A percentile compares a stretch with the other conserved stretches of the same genome.
Conservation (phyloP, 2,329 filamentous ascomycete genomes). For the Colletotrichum musae region DNA sequence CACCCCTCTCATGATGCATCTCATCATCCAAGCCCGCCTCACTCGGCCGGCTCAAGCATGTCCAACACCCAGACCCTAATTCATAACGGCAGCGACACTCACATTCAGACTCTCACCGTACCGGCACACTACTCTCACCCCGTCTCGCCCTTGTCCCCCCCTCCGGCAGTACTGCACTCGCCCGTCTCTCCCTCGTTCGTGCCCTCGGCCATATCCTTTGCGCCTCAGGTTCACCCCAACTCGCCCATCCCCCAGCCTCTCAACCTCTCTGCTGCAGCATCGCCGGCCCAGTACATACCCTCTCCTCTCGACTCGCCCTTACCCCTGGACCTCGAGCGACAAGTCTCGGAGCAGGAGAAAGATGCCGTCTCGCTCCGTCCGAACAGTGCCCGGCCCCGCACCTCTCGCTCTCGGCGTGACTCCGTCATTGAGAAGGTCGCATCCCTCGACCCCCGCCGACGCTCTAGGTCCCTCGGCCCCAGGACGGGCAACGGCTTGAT, state of each 20-base stretch:
- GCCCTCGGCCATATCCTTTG: constrained; percentile 38
- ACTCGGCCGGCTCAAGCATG: constrained; percentile 22
- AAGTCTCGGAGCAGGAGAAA: constrained; percentile 25
- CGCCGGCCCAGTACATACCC: constrained; percentile 28
- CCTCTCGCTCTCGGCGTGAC: constrained; percentile 37
- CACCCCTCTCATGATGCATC: constrained; percentile 31
- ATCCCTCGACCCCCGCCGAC: constrained; percentile 38
- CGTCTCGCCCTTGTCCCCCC: constrained; percentile 28
- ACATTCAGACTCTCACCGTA: constrained; percentile 28
- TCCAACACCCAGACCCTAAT: constrained; percentile 28
- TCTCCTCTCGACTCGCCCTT: constrained; percentile 37
- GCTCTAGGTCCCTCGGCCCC: constrained; percentile 27
- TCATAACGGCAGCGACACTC: constrained; percentile 23
- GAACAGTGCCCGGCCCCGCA: constrained; percentile 35
- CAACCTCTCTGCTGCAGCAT: constrained; percentile 32
- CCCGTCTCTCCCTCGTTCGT: constrained; percentile 29
- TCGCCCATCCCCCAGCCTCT: constrained; percentile 35
- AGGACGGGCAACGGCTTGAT: constrained; percentile 46
- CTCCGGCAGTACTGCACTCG: constrained; percentile 24
- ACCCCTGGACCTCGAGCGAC: constrained; percentile 34
- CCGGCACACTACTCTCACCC: constrained; percentile 26
- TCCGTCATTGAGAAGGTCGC: constrained; percentile 41
- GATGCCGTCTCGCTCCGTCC: constrained; percentile 32
- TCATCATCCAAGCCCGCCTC: constrained; percentile 21
- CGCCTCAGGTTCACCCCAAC: constrained; percentile 38